Evolutionary conservation across 1,284 basidiomycete species (phyloP).

Genomic region (Leccinum laetum): DNA sequence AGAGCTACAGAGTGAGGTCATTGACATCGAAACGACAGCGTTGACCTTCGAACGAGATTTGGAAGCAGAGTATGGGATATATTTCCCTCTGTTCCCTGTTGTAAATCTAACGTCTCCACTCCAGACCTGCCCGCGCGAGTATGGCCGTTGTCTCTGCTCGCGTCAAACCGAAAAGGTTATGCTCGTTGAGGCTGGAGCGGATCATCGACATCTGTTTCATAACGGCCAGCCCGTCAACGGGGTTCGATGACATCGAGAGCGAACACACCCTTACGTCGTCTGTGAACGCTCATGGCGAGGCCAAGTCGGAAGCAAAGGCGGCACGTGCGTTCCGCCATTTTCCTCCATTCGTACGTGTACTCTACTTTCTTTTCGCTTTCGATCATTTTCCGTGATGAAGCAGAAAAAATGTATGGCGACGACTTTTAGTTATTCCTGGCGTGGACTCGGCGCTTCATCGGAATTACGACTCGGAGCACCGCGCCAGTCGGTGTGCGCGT

Average conservation of each 20-base stretch:
- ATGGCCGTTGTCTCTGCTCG: constrained; percentile 73
- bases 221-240: constrained; percentile 10
- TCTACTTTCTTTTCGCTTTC: background rate
- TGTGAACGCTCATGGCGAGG: constrained; percentile 14
- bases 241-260: constrained; percentile 47
- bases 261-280: constrained; percentile 59
- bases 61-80: constrained; percentile 64
- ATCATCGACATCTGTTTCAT: too few species aligned
- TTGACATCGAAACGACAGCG: constrained; percentile 82
- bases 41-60: constrained; percentile 78
- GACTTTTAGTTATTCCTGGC: constrained; percentile 60
- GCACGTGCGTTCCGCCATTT: constrained; percentile 79
- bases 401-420: constrained; percentile 2
- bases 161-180: background rate
- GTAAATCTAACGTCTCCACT: constrained; percentile 10
- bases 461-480: constrained; percentile 59
- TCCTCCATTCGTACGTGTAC: constrained; percentile 75
- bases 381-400: background rate
- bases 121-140: constrained; percentile 76
- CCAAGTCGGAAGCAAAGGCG: constrained; percentile 36
- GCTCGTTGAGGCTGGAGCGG: too few species aligned
- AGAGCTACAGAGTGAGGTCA: constrained; percentile 42
- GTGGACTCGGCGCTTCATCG: constrained; percentile 33
- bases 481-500: constrained; percentile 66
- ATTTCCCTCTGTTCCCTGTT: background rate